Conservation (phyloP, 2,329 filamentous ascomycete genomes). For the Coleophoma eucalyptorum region DNA sequence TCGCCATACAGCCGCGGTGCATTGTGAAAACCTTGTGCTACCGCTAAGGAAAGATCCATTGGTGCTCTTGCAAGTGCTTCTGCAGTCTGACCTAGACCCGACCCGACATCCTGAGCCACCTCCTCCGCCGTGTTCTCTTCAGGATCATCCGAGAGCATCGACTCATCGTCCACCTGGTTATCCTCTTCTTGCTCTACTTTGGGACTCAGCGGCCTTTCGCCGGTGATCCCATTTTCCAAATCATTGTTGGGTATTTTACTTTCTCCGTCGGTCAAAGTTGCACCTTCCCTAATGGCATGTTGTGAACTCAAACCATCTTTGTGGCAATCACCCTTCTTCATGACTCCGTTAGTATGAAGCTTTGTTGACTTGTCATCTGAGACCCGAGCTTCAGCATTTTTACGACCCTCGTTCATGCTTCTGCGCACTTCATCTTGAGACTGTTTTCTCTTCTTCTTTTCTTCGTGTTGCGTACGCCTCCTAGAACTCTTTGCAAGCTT, state of each 20-base stretch:
- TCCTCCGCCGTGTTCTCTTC: slow-evolving; percentile 17
- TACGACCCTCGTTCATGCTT: slow-evolving; percentile 8
- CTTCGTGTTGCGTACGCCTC: slow-evolving; percentile 46
- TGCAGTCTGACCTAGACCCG: slow-evolving; percentile 22
- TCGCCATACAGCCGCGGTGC: slow-evolving; percentile 68
- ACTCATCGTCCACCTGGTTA: slow-evolving; percentile 9
- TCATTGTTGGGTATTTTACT: background rate
- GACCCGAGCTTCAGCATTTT: background rate
- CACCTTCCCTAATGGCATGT: background rate
- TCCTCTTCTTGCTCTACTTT: background rate
- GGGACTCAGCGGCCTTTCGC: background rate
- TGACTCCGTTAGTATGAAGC: background rate
- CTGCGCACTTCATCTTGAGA: slow-evolving; percentile 14
- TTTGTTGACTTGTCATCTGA: background rate
- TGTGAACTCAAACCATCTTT: background rate
- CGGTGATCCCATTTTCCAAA: background rate
- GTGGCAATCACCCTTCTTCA: background rate
- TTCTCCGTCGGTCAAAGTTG: background rate
- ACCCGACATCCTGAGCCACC: slow-evolving; percentile 19
- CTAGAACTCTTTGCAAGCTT: slow-evolving; percentile 54
- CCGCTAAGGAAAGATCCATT: slow-evolving; percentile 54
- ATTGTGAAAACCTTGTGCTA: slow-evolving; percentile 69
- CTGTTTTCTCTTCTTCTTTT: slow-evolving; percentile 30
- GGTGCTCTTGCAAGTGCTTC: slow-evolving; percentile 39
- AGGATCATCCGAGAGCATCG: slow-evolving; percentile 17